Percentiles rank a stretch among this genome's conserved stretches.
These are phyloP conservation scores for Ogataea parapolymorpha DNA, from an alignment of 805 yeast genomes.

Conservation along the genomic window DNA sequence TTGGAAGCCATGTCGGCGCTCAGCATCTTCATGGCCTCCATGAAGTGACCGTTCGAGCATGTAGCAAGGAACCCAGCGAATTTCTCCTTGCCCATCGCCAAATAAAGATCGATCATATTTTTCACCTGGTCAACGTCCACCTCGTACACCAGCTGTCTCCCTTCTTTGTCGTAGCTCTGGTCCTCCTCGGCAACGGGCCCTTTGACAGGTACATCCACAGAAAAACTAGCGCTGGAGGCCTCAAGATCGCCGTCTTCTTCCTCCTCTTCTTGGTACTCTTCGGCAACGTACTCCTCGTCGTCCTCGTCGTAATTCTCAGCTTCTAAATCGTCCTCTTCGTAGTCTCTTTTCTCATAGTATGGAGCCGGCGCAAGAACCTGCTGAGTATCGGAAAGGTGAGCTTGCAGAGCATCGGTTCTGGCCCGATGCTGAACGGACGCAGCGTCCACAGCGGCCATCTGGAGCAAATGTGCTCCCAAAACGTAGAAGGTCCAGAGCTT, in stretches of 20 bases:
- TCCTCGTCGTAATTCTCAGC: conserved; percentile 7
- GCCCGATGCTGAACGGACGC: conserved; percentile 12
- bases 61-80: conserved; percentile 30
- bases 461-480: conserved; percentile 6
- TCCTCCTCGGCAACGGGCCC: conserved; percentile 22
- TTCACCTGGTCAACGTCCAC: conserved; percentile 27
- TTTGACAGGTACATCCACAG: conserved; percentile 25
- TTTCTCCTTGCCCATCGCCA: conserved; percentile 26
- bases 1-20: conserved; percentile 12
- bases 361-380: neutral
- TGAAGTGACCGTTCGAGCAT: conserved; percentile 25
- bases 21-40: conserved; percentile 21
- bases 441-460: conserved; percentile 1
- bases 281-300: conserved; percentile 6
- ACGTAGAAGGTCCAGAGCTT: conserved; percentile 3
- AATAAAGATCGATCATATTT: conserved; percentile 17
- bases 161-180: conserved; percentile 22
- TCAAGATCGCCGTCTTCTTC: conserved; percentile 5
- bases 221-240: conserved; percentile 4
- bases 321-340: neutral
- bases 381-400: neutral
- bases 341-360: conserved; percentile 2
- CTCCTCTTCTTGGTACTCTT: conserved; percentile 2
- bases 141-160: conserved; percentile 21
- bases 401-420: conserved; percentile 1